These are phyloP conservation scores for Aspergillus saccharolyticus DNA, from an alignment of 495 filamentous ascomycete species.

Conservation along the genomic window DNA sequence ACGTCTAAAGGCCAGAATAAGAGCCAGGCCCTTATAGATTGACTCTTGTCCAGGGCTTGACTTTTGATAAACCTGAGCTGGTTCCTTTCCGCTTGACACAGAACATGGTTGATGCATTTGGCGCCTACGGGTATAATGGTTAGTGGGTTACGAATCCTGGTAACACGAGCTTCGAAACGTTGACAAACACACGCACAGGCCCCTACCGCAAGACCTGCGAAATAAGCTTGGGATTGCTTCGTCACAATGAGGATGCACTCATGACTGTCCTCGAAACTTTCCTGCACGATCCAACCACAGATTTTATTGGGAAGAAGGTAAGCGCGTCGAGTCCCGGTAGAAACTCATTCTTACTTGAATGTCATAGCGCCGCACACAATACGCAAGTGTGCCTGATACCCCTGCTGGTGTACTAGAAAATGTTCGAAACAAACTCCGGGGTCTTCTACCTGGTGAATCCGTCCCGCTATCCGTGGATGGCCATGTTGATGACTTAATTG, in stretches of 20 bases:
- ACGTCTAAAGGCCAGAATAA: not conserved
- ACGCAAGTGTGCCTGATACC: constrained; percentile 67
- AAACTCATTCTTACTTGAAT: constrained; percentile 8
- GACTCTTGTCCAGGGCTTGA: constrained; percentile 55
- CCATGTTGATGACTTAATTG: constrained; percentile 87
- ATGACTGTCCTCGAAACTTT: constrained; percentile 98
- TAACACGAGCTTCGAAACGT: not conserved
- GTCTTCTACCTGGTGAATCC: constrained; percentile 75
- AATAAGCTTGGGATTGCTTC: constrained; percentile 73
- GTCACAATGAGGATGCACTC: constrained; percentile 88
- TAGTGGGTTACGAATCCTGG: not conserved
- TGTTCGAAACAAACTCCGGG: constrained; percentile 80
- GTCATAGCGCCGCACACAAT: constrained; percentile 51
- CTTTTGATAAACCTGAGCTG: constrained; percentile 88
- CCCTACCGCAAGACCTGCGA: constrained; percentile 90
- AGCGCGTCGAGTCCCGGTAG: constrained; percentile 6
- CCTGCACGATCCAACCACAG: constrained; percentile 90
- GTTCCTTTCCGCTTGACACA: constrained; percentile 98
- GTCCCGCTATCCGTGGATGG: constrained; percentile 92
- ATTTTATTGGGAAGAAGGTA: constrained; percentile 76
- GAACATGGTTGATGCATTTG: constrained; percentile 97
- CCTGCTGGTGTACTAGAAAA: constrained; percentile 86
- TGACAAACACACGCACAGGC: constrained; percentile 39
- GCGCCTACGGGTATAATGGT: constrained; percentile 82
- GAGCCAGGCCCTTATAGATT: not conserved